Base-by-base conservation (phyloP, 179 eudicot species). In the Spergularia azorica region DNA sequence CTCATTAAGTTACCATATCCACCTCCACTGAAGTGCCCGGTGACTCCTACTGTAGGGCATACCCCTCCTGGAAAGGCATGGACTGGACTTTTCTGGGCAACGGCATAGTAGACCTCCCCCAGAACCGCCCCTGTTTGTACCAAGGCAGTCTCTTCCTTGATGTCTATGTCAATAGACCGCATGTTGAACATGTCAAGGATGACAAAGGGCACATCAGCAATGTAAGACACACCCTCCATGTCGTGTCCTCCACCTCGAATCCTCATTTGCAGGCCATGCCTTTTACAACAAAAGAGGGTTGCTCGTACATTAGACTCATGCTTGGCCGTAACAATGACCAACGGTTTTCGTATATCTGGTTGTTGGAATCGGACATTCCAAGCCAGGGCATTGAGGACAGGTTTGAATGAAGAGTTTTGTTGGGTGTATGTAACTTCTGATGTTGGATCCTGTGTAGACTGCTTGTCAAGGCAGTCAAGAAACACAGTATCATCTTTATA, bases 1-100 rank as follows among this genome's bases (percentile, higher is more conserved):
- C 79, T 76, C 73, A 76, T 68, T 67, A 76, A 58, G 52, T 76
- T 76, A 43, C 73, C 79, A 41, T 76, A 76, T 17, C 73, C 79
- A 26, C 73, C 79, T 17, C 73, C 79, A 67, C 73, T 56, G n/a
- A 76, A 76, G 67, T 76, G 73, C 57, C 79, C 79, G 2, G 32
- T 50, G 15, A 68, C 73, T 26, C 79, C 79, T 18, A 76, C 79
- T 8, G 79, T 76, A 43, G 79, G 79, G n/a, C 79, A 76, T 50
- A 76, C 79, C 46, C 79, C 79, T 56, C 73, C 79, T 7, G 79
- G 79, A 21, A 76, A 76, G 58, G 67, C 79, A 20, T 67, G 65
- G 26, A 76, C 67, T 0, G 73, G 59, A 52, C 79, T 76, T 58
- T 67, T 76, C 17, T 67, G 57, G 3, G 73, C 57, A 9, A 76